phyloP scores from a whole-genome alignment of 2,329 filamentous ascomycete species.

The Fusarium acutatum region DNA sequence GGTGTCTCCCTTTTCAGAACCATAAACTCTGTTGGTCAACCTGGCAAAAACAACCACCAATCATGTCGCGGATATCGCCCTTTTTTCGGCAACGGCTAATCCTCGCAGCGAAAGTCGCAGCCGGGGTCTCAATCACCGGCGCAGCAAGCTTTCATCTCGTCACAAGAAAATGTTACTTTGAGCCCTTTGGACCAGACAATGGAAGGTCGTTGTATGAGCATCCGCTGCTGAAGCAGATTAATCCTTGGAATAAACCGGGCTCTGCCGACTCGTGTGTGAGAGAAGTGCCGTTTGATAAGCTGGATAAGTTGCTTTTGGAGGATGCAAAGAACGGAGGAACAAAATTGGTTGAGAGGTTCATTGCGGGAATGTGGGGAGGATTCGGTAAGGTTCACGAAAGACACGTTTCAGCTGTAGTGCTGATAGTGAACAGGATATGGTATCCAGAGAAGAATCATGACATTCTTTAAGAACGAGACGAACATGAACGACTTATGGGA shows the following conservation, averaged over 20 bases:
- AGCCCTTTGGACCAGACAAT: slow-evolving; percentile 23
- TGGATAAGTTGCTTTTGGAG: slow-evolving; percentile 9
- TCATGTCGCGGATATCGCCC: neutral
- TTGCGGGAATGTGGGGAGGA: slow-evolving; percentile 31
- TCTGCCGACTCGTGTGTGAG: slow-evolving; percentile 33
- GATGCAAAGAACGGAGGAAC: slow-evolving; percentile 28
- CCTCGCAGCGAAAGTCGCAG: neutral
- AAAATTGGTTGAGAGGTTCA: slow-evolving; percentile 23
- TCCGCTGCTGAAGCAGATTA: slow-evolving; percentile 18
- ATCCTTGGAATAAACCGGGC: slow-evolving; percentile 31
- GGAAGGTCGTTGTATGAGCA: slow-evolving; percentile 14
- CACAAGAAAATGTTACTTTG: slow-evolving; percentile 32
- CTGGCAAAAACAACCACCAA: fast-evolving
- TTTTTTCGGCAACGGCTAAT: neutral
- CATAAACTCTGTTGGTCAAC: neutral
- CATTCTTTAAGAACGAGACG: slow-evolving; percentile 3
- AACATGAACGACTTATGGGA: slow-evolving; percentile 29
- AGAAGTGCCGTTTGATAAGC: slow-evolving; percentile 2
- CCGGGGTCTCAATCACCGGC: neutral
- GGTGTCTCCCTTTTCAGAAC: neutral
- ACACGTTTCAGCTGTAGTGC: fast-evolving
- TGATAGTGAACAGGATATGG: neutral
- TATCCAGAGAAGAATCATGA: slow-evolving; percentile 24
- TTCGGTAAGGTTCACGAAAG: slow-evolving; percentile 2
- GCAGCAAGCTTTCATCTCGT: slow-evolving; percentile 16